phyloP scores from a whole-genome alignment of 169 alveolate species.

The Prorocentrum cordatum region DNA sequence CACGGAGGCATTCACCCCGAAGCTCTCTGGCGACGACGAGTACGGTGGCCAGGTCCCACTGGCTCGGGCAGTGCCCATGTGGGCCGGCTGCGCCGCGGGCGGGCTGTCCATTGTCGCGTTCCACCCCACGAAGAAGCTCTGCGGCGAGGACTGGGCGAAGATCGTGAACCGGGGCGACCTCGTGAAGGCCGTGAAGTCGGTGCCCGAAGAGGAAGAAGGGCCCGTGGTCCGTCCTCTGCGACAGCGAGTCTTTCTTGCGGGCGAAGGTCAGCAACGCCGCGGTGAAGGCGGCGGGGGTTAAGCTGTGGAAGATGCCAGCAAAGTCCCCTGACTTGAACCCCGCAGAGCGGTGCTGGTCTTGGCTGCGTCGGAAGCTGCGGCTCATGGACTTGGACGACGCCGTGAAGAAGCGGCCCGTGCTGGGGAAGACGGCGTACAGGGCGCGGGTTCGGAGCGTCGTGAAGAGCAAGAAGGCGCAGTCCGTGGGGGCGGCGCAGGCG shows the following conservation, averaged over 20 bases:
- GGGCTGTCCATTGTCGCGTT: neutral
- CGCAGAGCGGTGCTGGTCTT: neutral
- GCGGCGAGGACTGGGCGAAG: neutral
- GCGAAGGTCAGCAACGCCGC: neutral
- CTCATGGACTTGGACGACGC: neutral
- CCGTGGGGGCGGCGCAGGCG: neutral
- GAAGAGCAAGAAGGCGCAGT: neutral
- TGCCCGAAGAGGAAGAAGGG: neutral
- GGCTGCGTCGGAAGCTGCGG: neutral
- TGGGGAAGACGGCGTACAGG: neutral
- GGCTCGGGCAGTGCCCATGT: neutral
- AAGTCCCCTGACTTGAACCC: slow-evolving; percentile 12
- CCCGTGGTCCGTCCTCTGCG: slow-evolving; percentile 8
- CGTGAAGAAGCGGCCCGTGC: neutral
- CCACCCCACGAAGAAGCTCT: neutral
- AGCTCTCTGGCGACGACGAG: neutral
- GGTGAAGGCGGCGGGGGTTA: neutral
- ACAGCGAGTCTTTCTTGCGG: slow-evolving; percentile 4
- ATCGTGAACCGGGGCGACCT: neutral
- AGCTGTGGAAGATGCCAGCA: neutral
- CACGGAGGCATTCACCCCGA: neutral
- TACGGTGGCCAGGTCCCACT: neutral
- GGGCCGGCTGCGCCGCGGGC: slow-evolving; percentile 5
- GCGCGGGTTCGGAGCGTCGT: neutral
- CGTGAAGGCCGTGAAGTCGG: neutral